Base-by-base conservation (phyloP, 2,329 filamentous ascomycete genomes). In the Calcarisporium arbuscula region DNA sequence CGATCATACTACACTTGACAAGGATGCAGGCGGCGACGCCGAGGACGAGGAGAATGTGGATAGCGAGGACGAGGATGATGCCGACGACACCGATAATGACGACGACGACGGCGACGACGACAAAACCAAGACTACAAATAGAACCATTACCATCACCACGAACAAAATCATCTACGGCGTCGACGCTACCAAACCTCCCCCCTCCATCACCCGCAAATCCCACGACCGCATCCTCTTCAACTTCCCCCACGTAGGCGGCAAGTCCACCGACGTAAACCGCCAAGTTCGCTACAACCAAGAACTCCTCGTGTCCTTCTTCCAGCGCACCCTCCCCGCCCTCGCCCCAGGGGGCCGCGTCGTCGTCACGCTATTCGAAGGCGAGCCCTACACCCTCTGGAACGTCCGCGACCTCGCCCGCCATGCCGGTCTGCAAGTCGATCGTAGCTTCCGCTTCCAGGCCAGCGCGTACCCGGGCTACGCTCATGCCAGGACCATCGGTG, bases 341-440 rank as follows among this genome's bases (percentile, higher is more conserved):
- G 51, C 51, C 5, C 62, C 64, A 1, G 66, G 70, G 6, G 80
- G 79, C 22, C 55, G 74, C 48, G 79, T 95, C 35, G 62, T 95
- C 34, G 79, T 96, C 16, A 94, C 88, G 0, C 65, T 96, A 8
- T 98, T 98, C 57, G 90, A 95, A 58, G 85, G 84, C 39, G 83
- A 94, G 58, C 92, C 92, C 1, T 98, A 98, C 57, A 90, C 87
- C 3, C 72, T 95, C 1, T 98, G 92, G 92, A 95, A 96, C 62
- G 73, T 96, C 18, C 76, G 81, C 22, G 90, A 95, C 63, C 68
- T 98, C 19, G 92, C 77, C 3, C 73, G 90, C 6, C 86, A 95
- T 56, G 70, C 71, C 5, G 85, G 83, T 5, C 62, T 90, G 32
- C 72, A 75, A 50, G 81, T 88, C 22, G 68, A 79, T 47, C 65